phyloP scores from a whole-genome alignment of 192 early-diverging fungal species.

The Linnemannia elongata region DNA sequence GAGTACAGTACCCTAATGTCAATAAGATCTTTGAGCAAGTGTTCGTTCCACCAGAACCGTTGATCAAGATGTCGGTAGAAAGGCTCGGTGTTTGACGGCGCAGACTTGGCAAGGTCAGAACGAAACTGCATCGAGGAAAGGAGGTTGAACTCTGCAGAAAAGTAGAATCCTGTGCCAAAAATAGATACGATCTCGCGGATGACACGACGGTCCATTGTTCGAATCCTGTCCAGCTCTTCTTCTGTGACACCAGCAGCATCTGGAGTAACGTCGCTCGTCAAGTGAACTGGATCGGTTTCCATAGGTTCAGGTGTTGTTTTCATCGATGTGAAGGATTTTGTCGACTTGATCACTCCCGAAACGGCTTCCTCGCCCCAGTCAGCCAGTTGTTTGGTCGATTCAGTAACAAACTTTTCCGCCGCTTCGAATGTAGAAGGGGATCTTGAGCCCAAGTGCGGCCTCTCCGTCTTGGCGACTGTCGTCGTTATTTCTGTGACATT shows the following conservation, averaged over 20 bases:
- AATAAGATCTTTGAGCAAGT: slow-evolving; percentile 59
- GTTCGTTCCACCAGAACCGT: slow-evolving; percentile 76
- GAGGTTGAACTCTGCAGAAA: slow-evolving; percentile 57
- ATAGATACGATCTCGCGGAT: slow-evolving; percentile 61
- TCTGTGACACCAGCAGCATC: background rate
- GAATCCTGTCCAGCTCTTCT: slow-evolving; percentile 47
- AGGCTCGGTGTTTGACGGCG: slow-evolving; percentile 6
- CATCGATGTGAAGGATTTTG: slow-evolving; percentile 22
- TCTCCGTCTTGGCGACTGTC: background rate
- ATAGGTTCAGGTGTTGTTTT: slow-evolving; percentile 7
- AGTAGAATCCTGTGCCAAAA: slow-evolving; percentile 65
- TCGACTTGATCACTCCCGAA: slow-evolving; percentile 31
- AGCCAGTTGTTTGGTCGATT: slow-evolving; percentile 34
- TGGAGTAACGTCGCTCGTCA: slow-evolving; percentile 3
- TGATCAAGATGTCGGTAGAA: slow-evolving; percentile 58
- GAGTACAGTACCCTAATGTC: slow-evolving; percentile 52
- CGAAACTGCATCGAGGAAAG: slow-evolving; percentile 25
- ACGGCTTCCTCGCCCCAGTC: slow-evolving; percentile 35
- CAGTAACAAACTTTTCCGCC: slow-evolving; percentile 28
- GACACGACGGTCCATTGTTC: slow-evolving; percentile 60
- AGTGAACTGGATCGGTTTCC: background rate
- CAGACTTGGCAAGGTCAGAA: slow-evolving; percentile 4
- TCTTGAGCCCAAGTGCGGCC: slow-evolving; percentile 9
- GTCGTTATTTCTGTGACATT: background rate
- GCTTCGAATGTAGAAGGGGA: slow-evolving; percentile 28